phyloP scores from a whole-genome alignment of 192 early-diverging fungal species.

The Funneliformis geosporum region DNA sequence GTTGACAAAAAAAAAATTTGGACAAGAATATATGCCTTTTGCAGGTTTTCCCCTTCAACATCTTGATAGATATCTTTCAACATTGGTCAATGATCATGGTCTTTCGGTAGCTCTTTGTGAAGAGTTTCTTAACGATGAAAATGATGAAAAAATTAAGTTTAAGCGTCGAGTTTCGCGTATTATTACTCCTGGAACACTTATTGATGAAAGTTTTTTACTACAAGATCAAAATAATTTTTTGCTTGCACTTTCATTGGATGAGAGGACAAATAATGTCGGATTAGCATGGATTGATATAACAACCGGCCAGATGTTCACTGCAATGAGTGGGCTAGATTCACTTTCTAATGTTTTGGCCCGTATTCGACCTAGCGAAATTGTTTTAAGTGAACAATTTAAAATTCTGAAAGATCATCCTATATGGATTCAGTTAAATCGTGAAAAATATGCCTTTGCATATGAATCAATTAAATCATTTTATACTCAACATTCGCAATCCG shows the following conservation, averaged over 20 bases:
- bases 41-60: conserved; percentile 71
- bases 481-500: conserved; percentile 16
- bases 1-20: conserved; percentile 66
- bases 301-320: conserved; percentile 84
- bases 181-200: conserved; percentile 83
- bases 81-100: conserved; percentile 59
- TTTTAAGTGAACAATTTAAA: conserved; percentile 48
- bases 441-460: conserved; percentile 6
- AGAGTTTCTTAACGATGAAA: conserved; percentile 49
- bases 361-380: conserved; percentile 83
- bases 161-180: conserved; percentile 73
- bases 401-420: conserved; percentile 15
- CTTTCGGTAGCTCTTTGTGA: conserved; percentile 72
- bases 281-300: conserved; percentile 92
- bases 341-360: conserved; percentile 74
- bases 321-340: conserved; percentile 45
- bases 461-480: conserved; percentile 31
- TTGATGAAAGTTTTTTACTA: conserved; percentile 73
- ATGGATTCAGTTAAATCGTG: conserved; percentile 9
- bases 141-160: conserved; percentile 53
- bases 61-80: conserved; percentile 66
- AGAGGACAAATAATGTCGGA: conserved; percentile 47
- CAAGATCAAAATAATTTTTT: conserved; percentile 76
- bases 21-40: conserved; percentile 54
- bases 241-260: conserved; percentile 54